A percentile compares a stretch with the other conserved stretches of the same genome.
These are phyloP conservation scores for Curvularia sp. DNA, from an alignment of 2,329 filamentous ascomycete species.

Conservation along the genomic window DNA sequence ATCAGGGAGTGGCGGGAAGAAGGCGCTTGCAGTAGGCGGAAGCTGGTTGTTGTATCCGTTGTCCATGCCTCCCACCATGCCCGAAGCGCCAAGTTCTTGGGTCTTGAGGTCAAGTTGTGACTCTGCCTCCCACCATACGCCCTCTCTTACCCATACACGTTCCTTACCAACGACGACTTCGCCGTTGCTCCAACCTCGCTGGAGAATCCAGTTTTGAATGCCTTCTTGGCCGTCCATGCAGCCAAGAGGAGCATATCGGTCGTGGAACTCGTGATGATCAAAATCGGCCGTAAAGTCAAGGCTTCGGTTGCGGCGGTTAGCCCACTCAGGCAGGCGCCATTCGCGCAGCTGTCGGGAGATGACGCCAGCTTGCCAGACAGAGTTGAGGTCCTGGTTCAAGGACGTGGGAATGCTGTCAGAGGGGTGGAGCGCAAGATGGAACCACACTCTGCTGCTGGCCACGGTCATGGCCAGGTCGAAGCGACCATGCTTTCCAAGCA, in stretches of 20 bases:
- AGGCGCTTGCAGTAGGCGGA: constrained; percentile 62
- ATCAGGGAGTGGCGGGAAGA: constrained; percentile 67
- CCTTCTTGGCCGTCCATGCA: constrained; percentile 91
- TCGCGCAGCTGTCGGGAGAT: constrained; percentile 91
- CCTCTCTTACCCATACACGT: constrained; percentile 93
- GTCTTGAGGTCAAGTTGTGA: constrained; percentile 91
- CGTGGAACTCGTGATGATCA: constrained; percentile 88
- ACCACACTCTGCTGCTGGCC: constrained; percentile 89
- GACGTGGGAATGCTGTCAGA: constrained; percentile 83
- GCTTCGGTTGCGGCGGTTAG: constrained; percentile 86
- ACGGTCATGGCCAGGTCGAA: constrained; percentile 78
- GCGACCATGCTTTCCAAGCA: constrained; percentile 76
- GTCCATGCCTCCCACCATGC: constrained; percentile 63
- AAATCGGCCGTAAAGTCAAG: constrained; percentile 98
- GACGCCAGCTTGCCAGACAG: constrained; percentile 91
- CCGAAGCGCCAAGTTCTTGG: constrained; percentile 53
- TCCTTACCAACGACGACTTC: constrained; percentile 91
- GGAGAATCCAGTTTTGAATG: constrained; percentile 91
- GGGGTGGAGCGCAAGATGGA: constrained; percentile 89
- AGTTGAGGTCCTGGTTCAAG: constrained; percentile 74
- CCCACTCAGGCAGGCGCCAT: constrained; percentile 96
- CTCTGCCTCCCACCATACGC: constrained; percentile 97
- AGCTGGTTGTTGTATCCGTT: constrained; percentile 73
- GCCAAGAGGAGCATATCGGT: constrained; percentile 81
- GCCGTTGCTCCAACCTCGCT: constrained; percentile 97